Evolutionary conservation across 2,329 filamentous ascomycete genomes (phyloP), one percentile per base, ranked within the genome.

Genomic region (Diatrype stigma): DNA sequence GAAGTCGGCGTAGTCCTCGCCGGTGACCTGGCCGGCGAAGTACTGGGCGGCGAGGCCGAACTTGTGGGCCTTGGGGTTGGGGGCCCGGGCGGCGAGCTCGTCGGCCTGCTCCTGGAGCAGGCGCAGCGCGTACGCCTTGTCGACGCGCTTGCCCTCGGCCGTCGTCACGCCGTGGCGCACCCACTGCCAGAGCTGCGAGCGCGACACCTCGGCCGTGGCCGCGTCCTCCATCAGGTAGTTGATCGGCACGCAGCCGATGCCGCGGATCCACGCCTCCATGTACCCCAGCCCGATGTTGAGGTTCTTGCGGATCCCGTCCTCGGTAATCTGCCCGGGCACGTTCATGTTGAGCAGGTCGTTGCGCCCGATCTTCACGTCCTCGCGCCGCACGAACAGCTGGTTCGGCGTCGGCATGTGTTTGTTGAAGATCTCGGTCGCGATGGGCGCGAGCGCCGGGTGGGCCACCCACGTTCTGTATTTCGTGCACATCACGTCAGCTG

Each of bases 191-290:
- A 99, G 81, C 78, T 99, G 94, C 60, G 84, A 90, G 63, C 94
- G 86, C 51, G 89, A 95, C 5, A 99, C 94, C 72, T 99, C 94
- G 46, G 94, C 94, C 1, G 94, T 99, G 22, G 94, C 94, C 17
- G 94, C 94, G 63, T 97, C 94, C 76, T 99, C 94, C 93, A 97
- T 97, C 50, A 97, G 80, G 70, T 87, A 96, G 79, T 97, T 96
- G 75, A 97, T 96, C 46, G 94, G 94, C 48, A 97, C 92, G 64
- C 94, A 99, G 51, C 94, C 94, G 21, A 97, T 82, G 32, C 93
- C 94, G 56, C 92, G 87, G 54, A 97, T 79, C 94, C 94, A 99
- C 55, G 90, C 94, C 75, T 99, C 94, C 93, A 97, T 99, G 75
- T 99, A 99, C 47, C 89, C 88, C 6, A 99, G 83, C 37, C 93